Conservation (phyloP, 2,329 filamentous ascomycete species). For the Sporothrix inflata region DNA sequence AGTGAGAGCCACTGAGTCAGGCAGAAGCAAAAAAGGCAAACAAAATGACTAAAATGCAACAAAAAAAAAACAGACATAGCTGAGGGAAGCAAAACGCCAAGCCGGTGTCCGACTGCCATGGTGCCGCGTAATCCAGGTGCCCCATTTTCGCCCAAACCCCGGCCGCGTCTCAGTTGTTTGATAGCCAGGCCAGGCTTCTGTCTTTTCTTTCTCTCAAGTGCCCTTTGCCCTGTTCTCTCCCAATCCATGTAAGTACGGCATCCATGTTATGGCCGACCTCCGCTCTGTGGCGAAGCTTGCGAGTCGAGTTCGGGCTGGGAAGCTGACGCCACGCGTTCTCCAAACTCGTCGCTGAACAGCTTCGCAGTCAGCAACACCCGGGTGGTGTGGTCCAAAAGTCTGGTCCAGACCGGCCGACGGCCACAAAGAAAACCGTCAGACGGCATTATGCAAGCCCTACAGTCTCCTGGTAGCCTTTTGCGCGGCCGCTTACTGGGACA, state of each 20-base stretch:
- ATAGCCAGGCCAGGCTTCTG: conserved; percentile 13
- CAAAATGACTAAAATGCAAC: neutral
- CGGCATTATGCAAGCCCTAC: neutral
- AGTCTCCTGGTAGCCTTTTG: neutral
- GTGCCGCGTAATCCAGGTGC: conserved; percentile 24
- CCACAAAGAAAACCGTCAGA: neutral
- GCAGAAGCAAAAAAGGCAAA: neutral
- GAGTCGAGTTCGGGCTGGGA: neutral
- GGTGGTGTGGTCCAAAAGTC: neutral
- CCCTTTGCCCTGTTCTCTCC: no score
- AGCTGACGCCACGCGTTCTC: neutral
- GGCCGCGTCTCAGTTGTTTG: conserved; percentile 25
- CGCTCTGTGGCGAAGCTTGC: neutral
- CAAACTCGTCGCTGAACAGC: no score
- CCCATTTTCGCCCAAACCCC: conserved; percentile 19
- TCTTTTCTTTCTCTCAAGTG: no score
- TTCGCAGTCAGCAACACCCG: neutral
- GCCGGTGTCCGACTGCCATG: neutral
- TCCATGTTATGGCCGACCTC: neutral
- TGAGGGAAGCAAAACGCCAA: neutral
- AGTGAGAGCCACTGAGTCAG: neutral
- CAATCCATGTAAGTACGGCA: neutral
- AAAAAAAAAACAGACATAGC: neutral
- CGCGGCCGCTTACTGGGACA: neutral
- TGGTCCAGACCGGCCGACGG: neutral